These are phyloP conservation scores for Xylaria longipes DNA, from an alignment of 495 filamentous ascomycete genomes.

Conservation along the genomic window DNA sequence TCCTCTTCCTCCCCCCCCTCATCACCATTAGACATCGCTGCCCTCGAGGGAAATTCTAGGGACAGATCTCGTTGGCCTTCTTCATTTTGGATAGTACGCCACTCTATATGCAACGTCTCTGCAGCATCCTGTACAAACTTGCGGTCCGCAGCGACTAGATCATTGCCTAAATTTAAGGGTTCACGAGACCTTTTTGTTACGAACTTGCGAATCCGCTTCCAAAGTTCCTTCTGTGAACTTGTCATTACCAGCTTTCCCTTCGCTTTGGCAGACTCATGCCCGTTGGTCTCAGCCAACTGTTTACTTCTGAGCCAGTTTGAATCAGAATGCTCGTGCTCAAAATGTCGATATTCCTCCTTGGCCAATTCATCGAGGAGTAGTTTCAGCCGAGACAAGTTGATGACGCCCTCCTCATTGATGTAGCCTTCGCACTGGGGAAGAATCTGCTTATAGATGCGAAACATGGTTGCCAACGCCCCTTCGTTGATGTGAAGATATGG, in stretches of 20 bases:
- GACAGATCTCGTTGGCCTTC: constrained; percentile 80
- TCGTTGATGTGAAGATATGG: constrained; percentile 98
- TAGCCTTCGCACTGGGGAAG: constrained; percentile 90
- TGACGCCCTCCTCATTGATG: constrained; percentile 92
- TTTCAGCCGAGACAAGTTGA: constrained; percentile 80
- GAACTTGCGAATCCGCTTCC: constrained; percentile 80
- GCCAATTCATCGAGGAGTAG: constrained; percentile 80
- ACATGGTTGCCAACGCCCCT: constrained; percentile 94
- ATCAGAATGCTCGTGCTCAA: constrained; percentile 88
- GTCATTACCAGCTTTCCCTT: constrained; percentile 76
- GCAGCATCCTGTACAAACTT: constrained; percentile 91
- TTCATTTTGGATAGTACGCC: constrained; percentile 79
- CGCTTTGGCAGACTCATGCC: constrained; percentile 67
- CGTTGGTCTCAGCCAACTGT: constrained; percentile 56
- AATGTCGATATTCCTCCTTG: constrained; percentile 86
- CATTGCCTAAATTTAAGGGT: constrained; percentile 72
- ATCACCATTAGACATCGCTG: constrained; percentile 51
- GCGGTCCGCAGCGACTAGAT: constrained; percentile 83
- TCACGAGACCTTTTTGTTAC: constrained; percentile 64
- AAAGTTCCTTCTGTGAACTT: constrained; percentile 79
- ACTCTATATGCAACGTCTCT: constrained; percentile 78
- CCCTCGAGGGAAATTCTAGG: constrained; percentile 68
- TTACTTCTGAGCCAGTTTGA: constrained; percentile 91
- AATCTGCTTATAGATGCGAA: constrained; percentile 91
- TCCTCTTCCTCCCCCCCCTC: constrained; percentile 83